These are phyloP conservation scores for Tulasnella sp. DNA, from an alignment of 768 basidiomycete species.

Conservation along the genomic window DNA sequence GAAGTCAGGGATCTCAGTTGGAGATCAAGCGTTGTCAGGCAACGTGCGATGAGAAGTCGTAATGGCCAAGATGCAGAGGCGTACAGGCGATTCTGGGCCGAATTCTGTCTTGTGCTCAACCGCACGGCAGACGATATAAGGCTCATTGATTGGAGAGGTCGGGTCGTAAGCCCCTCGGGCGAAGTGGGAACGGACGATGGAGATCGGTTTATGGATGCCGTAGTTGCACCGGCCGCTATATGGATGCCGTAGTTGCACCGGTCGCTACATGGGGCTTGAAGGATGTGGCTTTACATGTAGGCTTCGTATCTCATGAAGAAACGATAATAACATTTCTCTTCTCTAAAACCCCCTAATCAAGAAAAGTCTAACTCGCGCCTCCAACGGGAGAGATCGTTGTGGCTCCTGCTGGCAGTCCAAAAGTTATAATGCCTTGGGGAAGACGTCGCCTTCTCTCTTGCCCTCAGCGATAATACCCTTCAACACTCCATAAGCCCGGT, in stretches of 20 bases:
- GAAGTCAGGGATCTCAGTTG: background rate
- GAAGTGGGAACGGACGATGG: background rate
- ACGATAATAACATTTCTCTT: background rate
- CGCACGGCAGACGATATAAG: background rate
- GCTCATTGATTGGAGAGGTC: background rate
- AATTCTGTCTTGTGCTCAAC: background rate
- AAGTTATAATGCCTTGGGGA: background rate
- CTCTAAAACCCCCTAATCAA: background rate
- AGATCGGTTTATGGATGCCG: background rate
- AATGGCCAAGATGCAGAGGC: background rate
- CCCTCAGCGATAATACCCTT: slow-evolving; percentile 23
- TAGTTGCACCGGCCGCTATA: background rate
- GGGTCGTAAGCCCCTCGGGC: background rate
- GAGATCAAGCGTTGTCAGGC: background rate
- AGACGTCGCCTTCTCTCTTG: background rate
- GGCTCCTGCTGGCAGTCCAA: too few species aligned
- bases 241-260: background rate
- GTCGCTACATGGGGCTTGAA: background rate
- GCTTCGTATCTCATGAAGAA: too few species aligned
- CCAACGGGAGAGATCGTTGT: too few species aligned
- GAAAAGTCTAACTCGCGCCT: too few species aligned
- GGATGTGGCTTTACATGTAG: too few species aligned
- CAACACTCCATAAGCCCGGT: slow-evolving; percentile 36
- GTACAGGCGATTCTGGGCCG: background rate
- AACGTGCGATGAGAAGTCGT: background rate